Evolutionary conservation across 441 rosid species (phyloP).

Genomic region (Gossypium laxum): DNA sequence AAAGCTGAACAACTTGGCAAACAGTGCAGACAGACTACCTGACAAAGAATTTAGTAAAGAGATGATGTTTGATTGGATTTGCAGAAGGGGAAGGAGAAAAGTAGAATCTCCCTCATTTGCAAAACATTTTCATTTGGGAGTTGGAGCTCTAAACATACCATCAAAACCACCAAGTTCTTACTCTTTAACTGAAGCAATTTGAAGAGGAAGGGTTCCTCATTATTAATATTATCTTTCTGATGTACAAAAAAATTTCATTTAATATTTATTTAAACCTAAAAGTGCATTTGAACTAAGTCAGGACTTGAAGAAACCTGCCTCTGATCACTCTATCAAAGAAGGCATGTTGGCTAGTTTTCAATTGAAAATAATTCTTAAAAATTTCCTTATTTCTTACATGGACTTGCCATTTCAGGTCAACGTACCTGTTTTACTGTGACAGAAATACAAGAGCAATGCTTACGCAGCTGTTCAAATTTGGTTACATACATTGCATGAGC

Average conservation of each 20-base stretch:
- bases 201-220: not conserved
- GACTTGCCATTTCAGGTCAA: not conserved
- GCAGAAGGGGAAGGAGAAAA: not conserved
- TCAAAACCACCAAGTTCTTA: not conserved
- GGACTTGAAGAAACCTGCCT: not conserved
- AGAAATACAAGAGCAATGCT: not conserved
- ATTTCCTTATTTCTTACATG: not conserved
- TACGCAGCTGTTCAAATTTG: not conserved
- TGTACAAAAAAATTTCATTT: not conserved
- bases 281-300: not conserved
- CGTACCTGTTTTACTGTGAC: not conserved
- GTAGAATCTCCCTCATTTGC: not conserved
- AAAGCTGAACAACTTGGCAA: not conserved
- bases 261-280: not conserved
- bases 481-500: not conserved
- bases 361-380: not conserved
- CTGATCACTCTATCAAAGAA: not conserved
- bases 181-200: not conserved
- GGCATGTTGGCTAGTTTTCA: not conserved
- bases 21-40: not conserved
- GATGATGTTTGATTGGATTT: not conserved
- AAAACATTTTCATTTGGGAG: not conserved
- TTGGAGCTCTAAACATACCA: not conserved
- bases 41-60: not conserved
- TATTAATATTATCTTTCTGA: not conserved